phyloP scores from a whole-genome alignment of 495 filamentous ascomycete genomes.

The Aspergillus haitiensis region DNA sequence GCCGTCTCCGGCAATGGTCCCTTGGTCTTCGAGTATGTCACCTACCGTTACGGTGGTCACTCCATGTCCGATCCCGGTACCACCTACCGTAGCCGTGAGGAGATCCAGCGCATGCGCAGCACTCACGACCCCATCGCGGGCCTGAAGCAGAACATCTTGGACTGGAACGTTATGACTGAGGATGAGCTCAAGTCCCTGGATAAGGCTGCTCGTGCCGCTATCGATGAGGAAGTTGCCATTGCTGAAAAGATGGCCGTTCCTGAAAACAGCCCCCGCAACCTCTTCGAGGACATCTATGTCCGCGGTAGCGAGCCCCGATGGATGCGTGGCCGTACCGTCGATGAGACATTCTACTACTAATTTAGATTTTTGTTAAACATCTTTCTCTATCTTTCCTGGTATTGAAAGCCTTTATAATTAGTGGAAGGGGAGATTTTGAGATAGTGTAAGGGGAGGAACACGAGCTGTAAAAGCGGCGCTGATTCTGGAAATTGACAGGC shows the following conservation, averaged over 20 bases:
- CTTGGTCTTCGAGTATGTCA: constrained; percentile 96
- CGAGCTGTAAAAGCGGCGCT: constrained; percentile 4
- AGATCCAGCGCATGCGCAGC: constrained; percentile 98
- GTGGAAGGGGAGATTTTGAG: neutral
- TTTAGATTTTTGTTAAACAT: constrained; percentile 9
- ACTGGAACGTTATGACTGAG: constrained; percentile 89
- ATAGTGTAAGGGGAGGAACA: too few relatives aligned
- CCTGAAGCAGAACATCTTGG: constrained; percentile 94
- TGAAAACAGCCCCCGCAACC: constrained; percentile 70
- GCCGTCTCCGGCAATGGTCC: constrained; percentile 79
- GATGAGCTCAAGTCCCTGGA: constrained; percentile 97
- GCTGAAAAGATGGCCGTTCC: constrained; percentile 85
- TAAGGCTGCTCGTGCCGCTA: constrained; percentile 79
- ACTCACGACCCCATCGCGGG: constrained; percentile 98
- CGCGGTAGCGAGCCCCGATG: constrained; percentile 84
- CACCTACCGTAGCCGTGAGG: constrained; percentile 97
- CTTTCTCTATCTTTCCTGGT: neutral
- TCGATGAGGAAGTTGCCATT: constrained; percentile 86
- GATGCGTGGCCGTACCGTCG: constrained; percentile 83
- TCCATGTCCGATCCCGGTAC: constrained; percentile 99
- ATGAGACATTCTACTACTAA: constrained; percentile 92
- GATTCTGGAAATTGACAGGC: constrained; percentile 15
- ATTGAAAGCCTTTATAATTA: neutral
- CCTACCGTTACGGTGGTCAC: constrained; percentile 98
- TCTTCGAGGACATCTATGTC: constrained; percentile 98